Evolutionary conservation across 108 stramenopile species (phyloP).

Genomic region (Skeletonema tropicum): DNA sequence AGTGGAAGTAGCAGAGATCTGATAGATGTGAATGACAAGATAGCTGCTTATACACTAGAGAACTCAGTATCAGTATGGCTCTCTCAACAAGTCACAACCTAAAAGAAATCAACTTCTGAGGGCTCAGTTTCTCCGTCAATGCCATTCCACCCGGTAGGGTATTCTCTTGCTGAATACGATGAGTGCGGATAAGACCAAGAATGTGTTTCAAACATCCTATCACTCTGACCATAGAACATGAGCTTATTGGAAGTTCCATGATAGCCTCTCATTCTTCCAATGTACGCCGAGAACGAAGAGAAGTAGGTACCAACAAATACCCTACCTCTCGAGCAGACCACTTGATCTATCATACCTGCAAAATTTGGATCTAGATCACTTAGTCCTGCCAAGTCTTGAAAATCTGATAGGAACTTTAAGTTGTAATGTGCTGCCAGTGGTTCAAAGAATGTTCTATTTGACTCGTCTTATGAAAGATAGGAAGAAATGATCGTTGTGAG

Average conservation of each 20-base stretch:
- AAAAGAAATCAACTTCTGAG: slow-evolving; percentile 58
- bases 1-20: too few relatives aligned
- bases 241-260: slow-evolving; percentile 59
- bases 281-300: slow-evolving; percentile 76
- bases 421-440: slow-evolving; percentile 66
- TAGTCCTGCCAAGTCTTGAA: slow-evolving; percentile 63
- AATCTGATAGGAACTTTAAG: slow-evolving; percentile 81
- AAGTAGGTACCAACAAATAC: slow-evolving; percentile 87
- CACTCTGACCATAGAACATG: slow-evolving; percentile 63
- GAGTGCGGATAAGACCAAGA: slow-evolving; percentile 58
- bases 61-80: too few relatives aligned
- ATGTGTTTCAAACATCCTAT: slow-evolving; percentile 55
- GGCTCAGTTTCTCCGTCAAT: slow-evolving; percentile 74
- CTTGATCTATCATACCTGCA: slow-evolving; percentile 91
- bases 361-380: slow-evolving; percentile 58
- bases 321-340: slow-evolving; percentile 76
- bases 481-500: neutral
- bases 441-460: slow-evolving; percentile 81
- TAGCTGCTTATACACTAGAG: too few relatives aligned
- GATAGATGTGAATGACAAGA: too few relatives aligned
- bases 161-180: slow-evolving; percentile 71
- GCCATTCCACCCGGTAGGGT: slow-evolving; percentile 74
- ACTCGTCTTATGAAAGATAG: slow-evolving; percentile 73
- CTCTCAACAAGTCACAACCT: neutral
- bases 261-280: slow-evolving; percentile 69